Conservation (phyloP, 148 eudicot genomes). For the Rheum nobile region DNA sequence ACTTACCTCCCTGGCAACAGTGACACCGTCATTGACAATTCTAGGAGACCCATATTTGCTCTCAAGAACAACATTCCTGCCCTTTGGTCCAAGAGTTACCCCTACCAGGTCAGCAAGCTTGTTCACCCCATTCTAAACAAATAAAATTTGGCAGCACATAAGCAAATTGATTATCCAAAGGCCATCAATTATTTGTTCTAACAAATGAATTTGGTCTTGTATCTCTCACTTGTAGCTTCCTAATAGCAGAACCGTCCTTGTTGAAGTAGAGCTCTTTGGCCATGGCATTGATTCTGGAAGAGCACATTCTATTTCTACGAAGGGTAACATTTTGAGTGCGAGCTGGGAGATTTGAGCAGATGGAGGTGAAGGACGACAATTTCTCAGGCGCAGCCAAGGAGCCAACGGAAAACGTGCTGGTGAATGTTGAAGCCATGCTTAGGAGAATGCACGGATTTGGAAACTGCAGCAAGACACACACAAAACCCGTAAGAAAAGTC, state of each 20-base stretch:
- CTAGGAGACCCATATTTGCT: slow-evolving; percentile 63
- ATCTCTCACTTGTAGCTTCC: slow-evolving; percentile 56
- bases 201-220: not conserved
- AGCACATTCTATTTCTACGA: slow-evolving; percentile 24
- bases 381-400: slow-evolving; percentile 41
- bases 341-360: slow-evolving; percentile 34
- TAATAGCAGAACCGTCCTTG: slow-evolving; percentile 85
- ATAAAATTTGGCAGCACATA: not conserved
- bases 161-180: not conserved
- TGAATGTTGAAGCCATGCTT: slow-evolving; percentile 43
- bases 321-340: slow-evolving; percentile 26
- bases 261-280: slow-evolving; percentile 79
- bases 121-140: slow-evolving; percentile 44
- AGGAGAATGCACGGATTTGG: not conserved
- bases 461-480: no score
- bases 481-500: no score
- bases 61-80: slow-evolving; percentile 60
- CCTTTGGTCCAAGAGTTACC: slow-evolving; percentile 64
- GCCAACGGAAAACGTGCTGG: slow-evolving; percentile 39
- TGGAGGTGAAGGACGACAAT: slow-evolving; percentile 51
- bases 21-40: slow-evolving; percentile 68
- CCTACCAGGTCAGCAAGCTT: slow-evolving; percentile 67
- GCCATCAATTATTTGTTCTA: not conserved
- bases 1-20: slow-evolving; percentile 55
- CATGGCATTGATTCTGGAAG: slow-evolving; percentile 42